Evolutionary conservation across 805 yeast species (phyloP).

Genomic region (Schwanniomyces yamadae): DNA sequence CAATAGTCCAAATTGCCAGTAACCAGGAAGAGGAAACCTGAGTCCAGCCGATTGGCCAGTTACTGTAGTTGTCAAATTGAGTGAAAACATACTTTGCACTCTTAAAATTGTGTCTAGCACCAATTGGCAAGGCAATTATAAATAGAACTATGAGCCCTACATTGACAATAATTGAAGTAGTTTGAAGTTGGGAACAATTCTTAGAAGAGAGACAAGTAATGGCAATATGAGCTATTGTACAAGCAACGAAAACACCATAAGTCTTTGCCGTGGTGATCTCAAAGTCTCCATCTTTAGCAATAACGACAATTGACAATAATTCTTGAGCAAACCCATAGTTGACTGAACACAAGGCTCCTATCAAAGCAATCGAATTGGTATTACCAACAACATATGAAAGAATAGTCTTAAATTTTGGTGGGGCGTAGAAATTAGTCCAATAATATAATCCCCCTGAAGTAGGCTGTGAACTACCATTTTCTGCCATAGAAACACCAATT

Average conservation of each 20-base stretch:
- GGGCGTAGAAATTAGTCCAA: conserved; percentile 36
- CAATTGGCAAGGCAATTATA: conserved; percentile 31
- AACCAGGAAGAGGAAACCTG: conserved; percentile 25
- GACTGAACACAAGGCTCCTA: conserved; percentile 30
- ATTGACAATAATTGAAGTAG: conserved; percentile 25
- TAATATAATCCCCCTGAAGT: conserved; percentile 35
- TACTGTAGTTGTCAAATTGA: conserved; percentile 46
- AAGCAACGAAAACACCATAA: conserved; percentile 32
- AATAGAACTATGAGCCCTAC: conserved; percentile 20
- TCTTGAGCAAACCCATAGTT: conserved; percentile 32
- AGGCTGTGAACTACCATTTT: conserved; percentile 24
- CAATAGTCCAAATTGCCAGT: conserved; percentile 35
- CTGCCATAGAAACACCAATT: conserved; percentile 29
- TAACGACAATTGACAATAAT: conserved; percentile 25
- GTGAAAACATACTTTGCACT: conserved; percentile 56
- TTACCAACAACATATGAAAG: conserved; percentile 26
- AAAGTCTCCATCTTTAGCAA: conserved; percentile 29
- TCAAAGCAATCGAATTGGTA: conserved; percentile 29
- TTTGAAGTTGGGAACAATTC: conserved; percentile 24
- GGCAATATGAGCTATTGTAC: conserved; percentile 22
- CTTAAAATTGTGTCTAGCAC: conserved; percentile 35
- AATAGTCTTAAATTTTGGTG: conserved; percentile 20
- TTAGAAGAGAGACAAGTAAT: conserved; percentile 24
- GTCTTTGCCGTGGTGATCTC: conserved; percentile 24
- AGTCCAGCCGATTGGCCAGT: conserved; percentile 59